Evolutionary conservation across 2,329 filamentous ascomycete genomes (phyloP).

Genomic region (Cladosporium cucumerinum): DNA sequence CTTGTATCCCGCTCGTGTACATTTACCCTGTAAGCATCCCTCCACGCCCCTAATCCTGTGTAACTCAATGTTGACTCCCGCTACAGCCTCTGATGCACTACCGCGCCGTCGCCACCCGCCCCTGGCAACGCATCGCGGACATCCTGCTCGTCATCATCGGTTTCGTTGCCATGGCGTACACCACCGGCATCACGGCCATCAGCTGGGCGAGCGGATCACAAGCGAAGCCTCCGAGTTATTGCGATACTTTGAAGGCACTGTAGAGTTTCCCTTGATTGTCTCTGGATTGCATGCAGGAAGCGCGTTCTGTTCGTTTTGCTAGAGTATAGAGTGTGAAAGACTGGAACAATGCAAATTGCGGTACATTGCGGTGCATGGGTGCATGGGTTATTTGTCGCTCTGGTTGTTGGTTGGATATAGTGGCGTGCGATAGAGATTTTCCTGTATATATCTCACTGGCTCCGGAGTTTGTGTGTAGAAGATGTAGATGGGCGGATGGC

Average conservation of each 20-base stretch:
- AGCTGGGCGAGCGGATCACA: slow-evolving; percentile 70
- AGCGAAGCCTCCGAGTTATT: slow-evolving; percentile 59
- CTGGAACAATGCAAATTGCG: neutral
- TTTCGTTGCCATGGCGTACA: slow-evolving; percentile 84
- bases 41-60: too few species aligned
- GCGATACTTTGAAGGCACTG: slow-evolving; percentile 43
- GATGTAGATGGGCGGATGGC: too few species aligned
- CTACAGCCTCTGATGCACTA: slow-evolving; percentile 94
- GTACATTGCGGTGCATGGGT: neutral
- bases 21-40: slow-evolving; percentile 87
- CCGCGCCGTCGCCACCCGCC: slow-evolving; percentile 69
- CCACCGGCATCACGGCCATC: slow-evolving; percentile 77
- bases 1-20: slow-evolving; percentile 93
- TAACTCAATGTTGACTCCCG: too few species aligned
- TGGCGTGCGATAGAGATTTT: neutral
- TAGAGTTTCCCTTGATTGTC: neutral
- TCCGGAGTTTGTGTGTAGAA: too few species aligned
- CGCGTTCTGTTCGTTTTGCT: neutral
- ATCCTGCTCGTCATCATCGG: slow-evolving; percentile 77
- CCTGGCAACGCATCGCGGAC: slow-evolving; percentile 67
- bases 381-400: neutral
- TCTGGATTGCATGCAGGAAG: neutral
- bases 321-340: slow-evolving; percentile 1
- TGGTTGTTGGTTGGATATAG: neutral
- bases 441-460: neutral